Evolutionary conservation across 2,329 filamentous ascomycete genomes (phyloP), one percentile per base, ranked within the genome.

Genomic region (Claviceps citrina): DNA sequence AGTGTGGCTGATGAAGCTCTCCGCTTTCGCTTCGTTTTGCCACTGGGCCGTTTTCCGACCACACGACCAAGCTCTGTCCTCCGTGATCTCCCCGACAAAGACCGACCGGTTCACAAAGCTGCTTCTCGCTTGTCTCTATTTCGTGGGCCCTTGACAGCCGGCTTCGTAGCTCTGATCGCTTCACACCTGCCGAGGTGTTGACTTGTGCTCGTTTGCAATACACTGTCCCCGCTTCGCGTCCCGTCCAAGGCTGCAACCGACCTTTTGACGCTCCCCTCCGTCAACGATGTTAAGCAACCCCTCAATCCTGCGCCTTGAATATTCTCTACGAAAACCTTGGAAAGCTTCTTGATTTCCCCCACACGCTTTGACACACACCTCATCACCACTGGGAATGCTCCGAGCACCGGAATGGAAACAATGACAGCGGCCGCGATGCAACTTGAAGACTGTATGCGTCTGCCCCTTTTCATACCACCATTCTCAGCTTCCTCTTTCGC

Each of bases 391-490:
- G 22, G 33, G 16, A 16, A 42, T 51, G 53, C 54, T 47, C 19
- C 5, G 15, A 31, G 5, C n/a, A 12, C 31, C 37, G 1, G 43
- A 44, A 46, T 44, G 59, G 63, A 59, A 71, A 76, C 57, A 56
- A 89, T 89, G 82, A 68, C 75, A 65, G 70, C 75, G 67, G 66
- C 68, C 68, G 84, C 81, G 62, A 85, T 91, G 82, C 78, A 77
- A 63, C 70, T 94, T 68, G 81, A 86, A 74, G 85, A 94, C 63
- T 93, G 86, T 87, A 67, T 57, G 68, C 61, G 40, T 32, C 24
- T 26, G 16, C 10, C n/a, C 18, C 22, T n/a, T n/a, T n/a, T 15
- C 30, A 26, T 37, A 44, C 24, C 8, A 10, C 35, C 13, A 8
- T 22, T 16, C 28, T 8, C 31, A 24, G 27, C 31, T 18, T 4